These are phyloP conservation scores for Colletotrichum costaricense DNA, from an alignment of 2,329 filamentous ascomycete species.

Conservation along the genomic window DNA sequence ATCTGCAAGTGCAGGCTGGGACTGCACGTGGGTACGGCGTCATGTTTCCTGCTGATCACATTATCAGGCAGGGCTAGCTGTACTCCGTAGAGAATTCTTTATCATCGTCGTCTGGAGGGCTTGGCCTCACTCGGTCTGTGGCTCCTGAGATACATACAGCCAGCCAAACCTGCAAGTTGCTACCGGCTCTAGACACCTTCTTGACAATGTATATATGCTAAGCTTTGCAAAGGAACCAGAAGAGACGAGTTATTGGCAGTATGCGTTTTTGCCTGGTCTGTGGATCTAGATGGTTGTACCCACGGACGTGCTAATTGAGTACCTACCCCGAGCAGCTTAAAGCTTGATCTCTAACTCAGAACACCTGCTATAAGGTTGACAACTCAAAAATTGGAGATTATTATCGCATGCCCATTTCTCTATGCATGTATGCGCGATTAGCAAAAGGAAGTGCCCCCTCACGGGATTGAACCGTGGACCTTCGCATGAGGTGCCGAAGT, in stretches of 20 bases:
- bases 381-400: neutral
- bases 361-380: too few relatives aligned
- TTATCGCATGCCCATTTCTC: too few relatives aligned
- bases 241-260: neutral
- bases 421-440: accelerated
- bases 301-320: neutral
- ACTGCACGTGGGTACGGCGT: constrained; percentile 20
- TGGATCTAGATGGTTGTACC: neutral
- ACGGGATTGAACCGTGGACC: constrained; percentile 36
- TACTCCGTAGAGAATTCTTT: neutral
- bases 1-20: constrained; percentile 10
- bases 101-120: too few relatives aligned
- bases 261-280: neutral
- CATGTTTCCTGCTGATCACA: neutral
- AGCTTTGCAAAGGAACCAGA: neutral
- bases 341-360: too few relatives aligned
- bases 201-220: too few relatives aligned
- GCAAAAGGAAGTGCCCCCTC: constrained; percentile 10
- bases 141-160: constrained; percentile 48
- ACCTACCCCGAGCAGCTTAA: too few relatives aligned
- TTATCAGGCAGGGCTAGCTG: neutral
- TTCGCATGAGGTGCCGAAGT: constrained; percentile 8
- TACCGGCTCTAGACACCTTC: constrained; percentile 25
- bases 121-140: constrained; percentile 28
- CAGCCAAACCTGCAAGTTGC: constrained; percentile 44